These are phyloP conservation scores for Debaryomycetaceae sp. DNA, from an alignment of 1,139 yeast genomes.

Conservation along the genomic window DNA sequence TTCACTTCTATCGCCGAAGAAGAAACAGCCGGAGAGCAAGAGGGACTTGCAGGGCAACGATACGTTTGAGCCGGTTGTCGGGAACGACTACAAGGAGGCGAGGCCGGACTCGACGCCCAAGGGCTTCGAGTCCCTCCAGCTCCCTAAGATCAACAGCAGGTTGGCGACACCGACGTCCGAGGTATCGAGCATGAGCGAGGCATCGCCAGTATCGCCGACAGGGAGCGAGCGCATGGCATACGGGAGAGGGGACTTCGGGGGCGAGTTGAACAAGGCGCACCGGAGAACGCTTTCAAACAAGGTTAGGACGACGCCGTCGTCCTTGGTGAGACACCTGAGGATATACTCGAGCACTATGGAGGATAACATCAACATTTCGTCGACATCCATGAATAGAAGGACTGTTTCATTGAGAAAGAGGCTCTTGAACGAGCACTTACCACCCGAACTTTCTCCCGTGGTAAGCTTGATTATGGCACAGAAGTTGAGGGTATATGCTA, in stretches of 20 bases:
- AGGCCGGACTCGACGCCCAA: background rate
- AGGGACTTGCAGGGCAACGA: background rate
- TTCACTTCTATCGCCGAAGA: conserved; percentile 5
- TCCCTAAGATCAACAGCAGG: conserved; percentile 6
- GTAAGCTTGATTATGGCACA: conserved; percentile 43
- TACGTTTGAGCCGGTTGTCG: background rate
- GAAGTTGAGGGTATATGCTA: conserved; percentile 34
- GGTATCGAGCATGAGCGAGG: conserved; percentile 1
- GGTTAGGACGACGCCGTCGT: conserved; percentile 34
- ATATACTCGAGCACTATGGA: conserved; percentile 22
- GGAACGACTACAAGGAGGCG: background rate
- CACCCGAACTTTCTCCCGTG: conserved; percentile 40
- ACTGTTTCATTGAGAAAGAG: conserved; percentile 20
- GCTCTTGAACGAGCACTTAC: conserved; percentile 24
- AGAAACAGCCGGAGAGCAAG: conserved; percentile 2
- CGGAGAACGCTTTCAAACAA: conserved; percentile 25
- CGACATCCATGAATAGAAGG: conserved; percentile 9
- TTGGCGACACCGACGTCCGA: conserved; percentile 1
- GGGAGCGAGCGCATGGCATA: background rate
- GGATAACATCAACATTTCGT: conserved; percentile 13
- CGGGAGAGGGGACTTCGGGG: background rate
- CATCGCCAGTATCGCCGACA: conserved; percentile 3
- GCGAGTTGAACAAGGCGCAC: conserved; percentile 2
- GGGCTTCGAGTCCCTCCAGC: conserved; percentile 1
- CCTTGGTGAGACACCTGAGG: conserved; percentile 37